Percentiles rank a stretch among this genome's conserved stretches.
These are phyloP conservation scores for Glonium stellatum DNA, from an alignment of 495 filamentous ascomycete genomes.

Conservation along the genomic window DNA sequence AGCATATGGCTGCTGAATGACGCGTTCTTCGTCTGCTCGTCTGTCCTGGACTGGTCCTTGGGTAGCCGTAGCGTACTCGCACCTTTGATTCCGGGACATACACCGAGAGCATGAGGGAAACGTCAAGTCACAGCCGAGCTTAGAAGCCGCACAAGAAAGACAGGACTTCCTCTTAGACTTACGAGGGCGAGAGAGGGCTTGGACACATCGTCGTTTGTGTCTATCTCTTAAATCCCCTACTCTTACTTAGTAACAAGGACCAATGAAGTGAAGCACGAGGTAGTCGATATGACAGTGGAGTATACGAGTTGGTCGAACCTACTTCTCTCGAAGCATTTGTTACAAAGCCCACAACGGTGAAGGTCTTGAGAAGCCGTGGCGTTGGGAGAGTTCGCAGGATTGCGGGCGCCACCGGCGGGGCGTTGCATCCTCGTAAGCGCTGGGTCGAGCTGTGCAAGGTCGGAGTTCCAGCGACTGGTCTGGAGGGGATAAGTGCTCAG, in stretches of 20 bases:
- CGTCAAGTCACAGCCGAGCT: neutral
- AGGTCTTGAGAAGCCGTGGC: neutral
- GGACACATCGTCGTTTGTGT: neutral
- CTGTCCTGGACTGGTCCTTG: neutral
- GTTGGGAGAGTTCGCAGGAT: neutral
- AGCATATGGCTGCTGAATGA: neutral
- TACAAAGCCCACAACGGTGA: neutral
- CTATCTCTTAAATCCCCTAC: neutral
- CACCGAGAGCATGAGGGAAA: neutral
- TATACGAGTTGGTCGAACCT: neutral
- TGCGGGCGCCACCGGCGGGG: neutral
- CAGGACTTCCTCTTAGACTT: neutral
- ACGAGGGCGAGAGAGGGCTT: neutral
- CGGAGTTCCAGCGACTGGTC: neutral
- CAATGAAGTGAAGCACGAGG: neutral
- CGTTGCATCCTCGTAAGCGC: neutral
- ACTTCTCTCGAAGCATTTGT: neutral
- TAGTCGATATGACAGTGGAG: neutral
- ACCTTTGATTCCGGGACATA: neutral
- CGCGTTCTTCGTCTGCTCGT: neutral
- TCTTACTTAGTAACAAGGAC: neutral
- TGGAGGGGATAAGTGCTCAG: neutral
- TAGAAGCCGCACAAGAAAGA: neutral
- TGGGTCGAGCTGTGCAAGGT: neutral
- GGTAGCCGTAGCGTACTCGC: neutral